Conservation (phyloP, 2,329 filamentous ascomycete species). For the Botrytis hyacinthi region DNA sequence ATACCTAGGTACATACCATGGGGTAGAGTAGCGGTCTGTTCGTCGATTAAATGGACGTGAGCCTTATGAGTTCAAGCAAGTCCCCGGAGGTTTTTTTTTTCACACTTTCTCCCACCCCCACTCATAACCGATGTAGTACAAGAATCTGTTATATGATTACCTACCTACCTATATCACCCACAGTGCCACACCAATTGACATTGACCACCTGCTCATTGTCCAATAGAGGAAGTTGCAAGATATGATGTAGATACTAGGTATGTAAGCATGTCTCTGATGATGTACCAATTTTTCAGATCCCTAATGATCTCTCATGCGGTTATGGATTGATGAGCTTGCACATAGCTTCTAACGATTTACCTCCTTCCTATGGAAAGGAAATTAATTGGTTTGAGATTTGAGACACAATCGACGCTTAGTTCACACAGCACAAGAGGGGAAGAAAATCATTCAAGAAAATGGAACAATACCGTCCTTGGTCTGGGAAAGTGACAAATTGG, state of each 20-base stretch:
- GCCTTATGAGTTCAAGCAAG: not conserved
- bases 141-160: not conserved
- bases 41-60: not conserved
- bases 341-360: not conserved
- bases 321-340: not conserved
- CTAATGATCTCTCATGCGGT: not conserved
- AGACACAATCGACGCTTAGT: not conserved
- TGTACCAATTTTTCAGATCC: not conserved
- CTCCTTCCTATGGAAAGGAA: not conserved
- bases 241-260: not conserved
- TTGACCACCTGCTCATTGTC: conserved; percentile 4
- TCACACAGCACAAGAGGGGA: not conserved
- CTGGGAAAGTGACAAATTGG: not conserved
- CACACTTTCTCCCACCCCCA: not conserved
- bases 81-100: not conserved
- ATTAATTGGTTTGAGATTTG: not conserved
- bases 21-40: conserved; percentile 13
- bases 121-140: not conserved
- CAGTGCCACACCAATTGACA: not conserved
- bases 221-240: not conserved
- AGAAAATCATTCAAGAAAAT: not conserved
- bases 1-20: not conserved
- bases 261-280: conserved; percentile 7
- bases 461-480: not conserved
- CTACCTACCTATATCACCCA: not conserved